phyloP scores from a whole-genome alignment of 371 early-diverging fungal genomes.

The Umbelopsis sp. region DNA sequence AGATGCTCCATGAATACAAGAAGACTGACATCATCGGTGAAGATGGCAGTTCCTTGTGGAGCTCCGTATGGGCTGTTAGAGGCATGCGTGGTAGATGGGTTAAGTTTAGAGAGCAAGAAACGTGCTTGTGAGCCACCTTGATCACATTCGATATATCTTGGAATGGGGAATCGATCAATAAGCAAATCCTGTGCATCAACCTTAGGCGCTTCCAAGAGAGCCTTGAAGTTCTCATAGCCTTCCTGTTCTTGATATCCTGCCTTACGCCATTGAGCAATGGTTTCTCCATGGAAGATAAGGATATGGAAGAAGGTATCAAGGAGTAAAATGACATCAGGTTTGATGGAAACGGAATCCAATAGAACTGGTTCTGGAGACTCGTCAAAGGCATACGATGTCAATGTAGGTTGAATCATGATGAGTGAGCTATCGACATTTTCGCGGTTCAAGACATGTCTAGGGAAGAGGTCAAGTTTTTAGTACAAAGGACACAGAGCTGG shows the following conservation, averaged over 20 bases:
- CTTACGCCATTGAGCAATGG: constrained; percentile 72
- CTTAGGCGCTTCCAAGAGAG: constrained; percentile 89
- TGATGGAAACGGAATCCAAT: constrained; percentile 96
- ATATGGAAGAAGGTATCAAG: constrained; percentile 91
- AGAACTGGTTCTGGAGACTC: constrained; percentile 93
- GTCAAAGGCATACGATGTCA: constrained; percentile 93
- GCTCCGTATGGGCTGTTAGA: constrained; percentile 70
- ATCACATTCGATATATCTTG: constrained; percentile 98
- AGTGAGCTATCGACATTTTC: constrained; percentile 96
- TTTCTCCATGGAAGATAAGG: constrained; percentile 53
- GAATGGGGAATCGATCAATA: constrained; percentile 96
- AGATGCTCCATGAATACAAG: constrained; percentile 97
- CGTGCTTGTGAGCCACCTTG: constrained; percentile 99
- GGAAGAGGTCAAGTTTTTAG: constrained; percentile 18
- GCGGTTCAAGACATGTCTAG: constrained; percentile 88
- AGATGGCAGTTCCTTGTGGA: constrained; percentile 81
- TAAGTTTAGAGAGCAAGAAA: constrained; percentile 98
- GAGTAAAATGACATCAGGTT: constrained; percentile 94
- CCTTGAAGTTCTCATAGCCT: constrained; percentile 83
- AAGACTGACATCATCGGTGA: constrained; percentile 97
- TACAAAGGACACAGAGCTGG: background rate
- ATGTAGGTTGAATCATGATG: constrained; percentile 99
- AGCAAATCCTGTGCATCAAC: constrained; percentile 91
- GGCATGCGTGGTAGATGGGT: constrained; percentile 97
- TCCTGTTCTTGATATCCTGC: constrained; percentile 56